phyloP scores from a whole-genome alignment of 1,284 basidiomycete genomes.

The Megacollybia platyphylla region DNA sequence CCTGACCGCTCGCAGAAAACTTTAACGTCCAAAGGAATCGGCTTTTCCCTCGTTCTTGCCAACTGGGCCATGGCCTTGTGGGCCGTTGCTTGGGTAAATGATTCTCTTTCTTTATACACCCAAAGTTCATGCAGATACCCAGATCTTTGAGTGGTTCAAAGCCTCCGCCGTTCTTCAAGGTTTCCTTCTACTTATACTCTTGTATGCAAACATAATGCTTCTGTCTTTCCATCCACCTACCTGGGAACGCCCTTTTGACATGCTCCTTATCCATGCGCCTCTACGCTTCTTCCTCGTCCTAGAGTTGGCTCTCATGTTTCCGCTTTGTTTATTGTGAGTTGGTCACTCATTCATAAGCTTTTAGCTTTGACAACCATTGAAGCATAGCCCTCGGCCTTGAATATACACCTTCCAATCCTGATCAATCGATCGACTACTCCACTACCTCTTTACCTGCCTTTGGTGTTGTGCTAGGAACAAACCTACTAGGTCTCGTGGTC shows the following conservation, averaged over 20 bases:
- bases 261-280: constrained; percentile 62
- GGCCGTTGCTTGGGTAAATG: constrained; percentile 68
- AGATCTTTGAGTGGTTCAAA: constrained; percentile 54
- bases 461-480: constrained; percentile 43
- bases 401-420: constrained; percentile 23
- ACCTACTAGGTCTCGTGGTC: constrained; percentile 44
- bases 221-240: constrained; percentile 54
- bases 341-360: not conserved
- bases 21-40: constrained; percentile 59
- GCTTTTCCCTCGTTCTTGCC: constrained; percentile 63
- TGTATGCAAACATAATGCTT: constrained; percentile 58
- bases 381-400: constrained; percentile 48
- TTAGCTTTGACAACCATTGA: not conserved
- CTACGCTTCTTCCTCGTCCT: constrained; percentile 60
- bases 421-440: constrained; percentile 28
- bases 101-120: too few species aligned
- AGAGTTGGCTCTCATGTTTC: constrained; percentile 30
- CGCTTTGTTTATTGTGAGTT: constrained; percentile 34
- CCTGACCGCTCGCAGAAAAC: constrained; percentile 27
- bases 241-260: constrained; percentile 42
- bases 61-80: constrained; percentile 79
- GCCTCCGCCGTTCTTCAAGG: constrained; percentile 49
- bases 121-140: not conserved
- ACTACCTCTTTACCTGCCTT: constrained; percentile 50
- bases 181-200: constrained; percentile 40